Evolutionary conservation across 2,329 filamentous ascomycete species (phyloP).

Genomic region (Paecilomyces sp.): DNA sequence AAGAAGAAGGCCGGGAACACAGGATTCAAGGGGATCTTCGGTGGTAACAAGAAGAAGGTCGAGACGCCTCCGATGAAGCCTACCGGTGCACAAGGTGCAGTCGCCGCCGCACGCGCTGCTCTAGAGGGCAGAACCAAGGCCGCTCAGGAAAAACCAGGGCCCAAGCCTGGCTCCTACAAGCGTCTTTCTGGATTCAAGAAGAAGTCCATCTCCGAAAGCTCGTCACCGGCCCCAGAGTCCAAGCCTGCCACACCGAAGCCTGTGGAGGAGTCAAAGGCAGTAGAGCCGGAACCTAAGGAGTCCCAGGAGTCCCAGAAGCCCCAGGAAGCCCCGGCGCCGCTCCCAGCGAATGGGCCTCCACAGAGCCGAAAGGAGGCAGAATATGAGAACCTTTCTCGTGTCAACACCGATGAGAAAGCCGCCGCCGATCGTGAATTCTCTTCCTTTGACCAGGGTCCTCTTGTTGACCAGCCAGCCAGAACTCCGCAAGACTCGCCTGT

Average conservation of each 20-base stretch:
- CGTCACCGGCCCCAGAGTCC: constrained; percentile 4
- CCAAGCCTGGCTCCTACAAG: constrained; percentile 14
- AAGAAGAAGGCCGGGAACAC: constrained; percentile 36
- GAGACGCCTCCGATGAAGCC: constrained; percentile 25
- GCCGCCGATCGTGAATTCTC: constrained; percentile 48
- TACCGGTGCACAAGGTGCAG: constrained; percentile 27
- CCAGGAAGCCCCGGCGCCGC: constrained; percentile 15
- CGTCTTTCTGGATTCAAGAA: constrained; percentile 22
- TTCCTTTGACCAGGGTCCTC: constrained; percentile 80
- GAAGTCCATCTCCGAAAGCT: constrained; percentile 22
- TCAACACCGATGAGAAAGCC: constrained; percentile 45
- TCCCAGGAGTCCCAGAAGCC: constrained; percentile 17
- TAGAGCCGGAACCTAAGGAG: constrained; percentile 19
- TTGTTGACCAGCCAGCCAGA: constrained; percentile 80
- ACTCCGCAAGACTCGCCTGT: constrained; percentile 49
- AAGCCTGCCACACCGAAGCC: constrained; percentile 5
- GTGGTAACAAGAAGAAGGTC: constrained; percentile 31
- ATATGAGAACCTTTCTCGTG: constrained; percentile 52
- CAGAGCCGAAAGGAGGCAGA: constrained; percentile 43
- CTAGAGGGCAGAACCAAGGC: constrained; percentile 31
- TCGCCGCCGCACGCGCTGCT: constrained; percentile 37
- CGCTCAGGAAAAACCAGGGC: constrained; percentile 18
- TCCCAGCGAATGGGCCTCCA: constrained; percentile 20
- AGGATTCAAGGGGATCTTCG: constrained; percentile 39
- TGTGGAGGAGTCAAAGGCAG: constrained; percentile 10